Evolutionary conservation across 129 eudicot species (phyloP).

Genomic region (Dittrichia graveolens): DNA sequence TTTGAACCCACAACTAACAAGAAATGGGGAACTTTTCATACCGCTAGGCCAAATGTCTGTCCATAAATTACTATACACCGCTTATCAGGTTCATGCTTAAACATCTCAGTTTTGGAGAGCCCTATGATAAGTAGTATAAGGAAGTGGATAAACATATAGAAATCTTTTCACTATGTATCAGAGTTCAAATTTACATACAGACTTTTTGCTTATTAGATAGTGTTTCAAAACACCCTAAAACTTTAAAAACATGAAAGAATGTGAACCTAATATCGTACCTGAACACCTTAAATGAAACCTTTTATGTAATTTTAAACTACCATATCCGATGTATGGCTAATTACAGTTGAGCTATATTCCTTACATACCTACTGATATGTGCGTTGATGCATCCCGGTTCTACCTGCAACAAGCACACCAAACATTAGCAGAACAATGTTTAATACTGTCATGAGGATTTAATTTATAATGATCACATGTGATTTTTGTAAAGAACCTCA

Average conservation of each 20-base stretch:
- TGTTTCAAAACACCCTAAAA: not conserved
- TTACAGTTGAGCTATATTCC: constrained; percentile 25
- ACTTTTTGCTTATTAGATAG: constrained; percentile 15
- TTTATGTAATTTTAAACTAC: constrained; percentile 22
- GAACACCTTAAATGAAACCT: constrained; percentile 16
- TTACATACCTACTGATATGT: constrained; percentile 8
- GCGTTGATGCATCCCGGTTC: constrained; percentile 22
- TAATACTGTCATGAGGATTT: not conserved
- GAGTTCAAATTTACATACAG: constrained; percentile 18
- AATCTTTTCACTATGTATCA: not conserved
- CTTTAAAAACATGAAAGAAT: constrained; percentile 2
- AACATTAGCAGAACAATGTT: not conserved
- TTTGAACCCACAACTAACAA: too few species aligned
- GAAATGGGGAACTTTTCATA: too few species aligned
- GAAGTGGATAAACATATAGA: constrained; percentile 4
- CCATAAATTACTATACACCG: too few species aligned
- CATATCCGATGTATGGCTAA: constrained; percentile 14
- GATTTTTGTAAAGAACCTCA: not conserved
- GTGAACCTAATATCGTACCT: not conserved
- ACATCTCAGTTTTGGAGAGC: too few species aligned
- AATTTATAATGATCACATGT: not conserved
- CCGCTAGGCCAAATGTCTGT: too few species aligned
- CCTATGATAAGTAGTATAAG: too few species aligned
- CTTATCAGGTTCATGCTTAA: too few species aligned
- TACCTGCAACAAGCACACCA: constrained; percentile 31